Conservation (phyloP, 352 stramenopile species). For the Elongisporangium senticosum region DNA sequence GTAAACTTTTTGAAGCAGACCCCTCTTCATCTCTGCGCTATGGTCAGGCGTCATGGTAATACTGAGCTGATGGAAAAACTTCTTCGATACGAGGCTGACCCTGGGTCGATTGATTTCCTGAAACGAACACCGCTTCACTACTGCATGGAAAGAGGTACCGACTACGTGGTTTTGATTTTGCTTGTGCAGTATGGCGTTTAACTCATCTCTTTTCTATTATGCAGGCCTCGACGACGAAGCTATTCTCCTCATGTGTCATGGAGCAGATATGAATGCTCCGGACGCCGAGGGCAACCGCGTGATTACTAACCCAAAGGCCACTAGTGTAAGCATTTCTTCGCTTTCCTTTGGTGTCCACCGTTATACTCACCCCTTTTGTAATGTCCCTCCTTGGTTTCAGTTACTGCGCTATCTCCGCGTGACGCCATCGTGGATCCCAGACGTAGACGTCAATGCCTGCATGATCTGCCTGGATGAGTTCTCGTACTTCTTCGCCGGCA, state of each 20-base stretch:
- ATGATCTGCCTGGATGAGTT: conserved; percentile 76
- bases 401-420: conserved; percentile 48
- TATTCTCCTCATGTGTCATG: conserved; percentile 51
- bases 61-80: conserved; percentile 57
- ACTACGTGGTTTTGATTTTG: neutral
- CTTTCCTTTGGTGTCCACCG: neutral
- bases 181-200: neutral
- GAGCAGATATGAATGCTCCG: conserved; percentile 64
- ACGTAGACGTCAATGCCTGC: conserved; percentile 45
- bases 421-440: conserved; percentile 61
- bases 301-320: conserved; percentile 49
- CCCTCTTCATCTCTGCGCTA: conserved; percentile 61
- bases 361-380: conserved; percentile 2
- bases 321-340: conserved; percentile 29
- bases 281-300: conserved; percentile 56
- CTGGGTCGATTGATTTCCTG: conserved; percentile 50
- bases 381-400: conserved; percentile 14
- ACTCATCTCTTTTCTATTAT: neutral
- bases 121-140: conserved; percentile 76
- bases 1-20: conserved; percentile 73
- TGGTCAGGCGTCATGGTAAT: conserved; percentile 53
- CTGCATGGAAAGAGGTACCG: conserved; percentile 63
- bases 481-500: conserved; percentile 65
- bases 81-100: conserved; percentile 47
- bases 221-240: conserved; percentile 61